Evolutionary conservation across 768 basidiomycete genomes (phyloP).

Genomic region (Cubamyces sp.): DNA sequence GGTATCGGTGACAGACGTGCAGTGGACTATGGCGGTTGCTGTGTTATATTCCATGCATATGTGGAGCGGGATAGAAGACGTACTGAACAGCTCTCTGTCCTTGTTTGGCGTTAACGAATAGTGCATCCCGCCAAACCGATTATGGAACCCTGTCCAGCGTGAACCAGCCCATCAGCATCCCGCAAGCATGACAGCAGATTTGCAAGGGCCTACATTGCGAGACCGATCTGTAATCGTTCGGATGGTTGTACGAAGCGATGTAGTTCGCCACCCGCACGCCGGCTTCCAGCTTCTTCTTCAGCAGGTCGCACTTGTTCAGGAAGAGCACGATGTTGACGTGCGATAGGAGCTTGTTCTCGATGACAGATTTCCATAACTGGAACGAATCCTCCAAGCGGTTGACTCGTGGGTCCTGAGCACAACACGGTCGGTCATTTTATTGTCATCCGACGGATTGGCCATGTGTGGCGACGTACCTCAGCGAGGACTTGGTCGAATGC

Average conservation of each 20-base stretch:
- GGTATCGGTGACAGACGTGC: slow-evolving; percentile 84
- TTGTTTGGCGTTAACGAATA: slow-evolving; percentile 70
- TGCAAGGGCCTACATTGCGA: slow-evolving; percentile 61
- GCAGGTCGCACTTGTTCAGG: slow-evolving; percentile 79
- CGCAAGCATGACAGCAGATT: background rate
- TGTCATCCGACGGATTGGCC: background rate
- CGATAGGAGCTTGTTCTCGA: slow-evolving; percentile 72
- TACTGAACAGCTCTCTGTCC: slow-evolving; percentile 74
- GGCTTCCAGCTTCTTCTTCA: slow-evolving; percentile 76
- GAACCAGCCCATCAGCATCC: background rate
- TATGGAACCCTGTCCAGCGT: slow-evolving; percentile 62
- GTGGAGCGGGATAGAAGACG: slow-evolving; percentile 31
- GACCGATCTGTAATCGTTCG: slow-evolving; percentile 80
- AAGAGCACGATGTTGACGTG: slow-evolving; percentile 82
- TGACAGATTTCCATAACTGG: slow-evolving; percentile 70
- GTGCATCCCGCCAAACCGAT: slow-evolving; percentile 73
- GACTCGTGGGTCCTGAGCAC: slow-evolving; percentile 62
- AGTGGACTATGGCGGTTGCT: slow-evolving; percentile 55
- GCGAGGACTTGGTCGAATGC: slow-evolving; percentile 83
- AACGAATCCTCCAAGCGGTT: slow-evolving; percentile 85
- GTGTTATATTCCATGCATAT: slow-evolving; percentile 9
- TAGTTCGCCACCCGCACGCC: slow-evolving; percentile 74
- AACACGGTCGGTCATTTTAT: slow-evolving; percentile 7
- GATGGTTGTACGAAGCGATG: slow-evolving; percentile 71
- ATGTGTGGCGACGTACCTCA: slow-evolving; percentile 54